Base-by-base conservation (phyloP, 164 flowering plant species). In the Umbilicus rupestris region DNA sequence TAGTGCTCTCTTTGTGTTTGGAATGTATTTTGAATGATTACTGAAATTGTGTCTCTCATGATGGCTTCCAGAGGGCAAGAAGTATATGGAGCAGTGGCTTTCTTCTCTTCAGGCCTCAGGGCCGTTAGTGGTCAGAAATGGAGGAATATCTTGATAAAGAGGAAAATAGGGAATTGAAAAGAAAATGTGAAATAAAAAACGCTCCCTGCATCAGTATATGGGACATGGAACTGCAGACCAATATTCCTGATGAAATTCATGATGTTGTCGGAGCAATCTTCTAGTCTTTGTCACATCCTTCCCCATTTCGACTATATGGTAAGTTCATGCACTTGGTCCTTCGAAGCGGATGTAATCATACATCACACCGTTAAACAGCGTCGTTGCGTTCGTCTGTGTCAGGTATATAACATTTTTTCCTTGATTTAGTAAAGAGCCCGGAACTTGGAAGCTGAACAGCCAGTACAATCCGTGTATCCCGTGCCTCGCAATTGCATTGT, bases 391-490 rank as follows among this genome's bases (percentile, higher is more conserved):
- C n/a, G 84, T 82, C 68, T 81, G 85, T 31, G 80, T 73, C n/a
- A 83, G 75, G 64, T 68, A 83, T 19, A 83, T 73, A 65, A 69
- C 63, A 64, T 81, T 83, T 22, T 78, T 81, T 46, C 84, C 89
- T 66, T 75, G 64, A 1, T 49, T 28, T 70, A 85, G 66, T 47
- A 81, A 46, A 0, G 75, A 59, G 3, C 80, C 75, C 29, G 81
- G 47, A 60, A 85, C 49, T 41, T 81, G 73, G 14, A 76, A n/a
- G 71, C 62, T 80, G 50, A 75, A 78, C 52, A 83, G 78, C 63
- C 68, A 71, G 49, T 83, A 81, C 37, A 81, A 72, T 29, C 89
- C 86, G 67, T 83, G 89, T 57, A 79, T 85, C 50, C 89, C 86
- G 22, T 81, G 86, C 15, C 86, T 72, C 45, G 74, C 70, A 26